Conservation (phyloP, 805 yeast genomes). For the Pichia rugopelliculosa region DNA sequence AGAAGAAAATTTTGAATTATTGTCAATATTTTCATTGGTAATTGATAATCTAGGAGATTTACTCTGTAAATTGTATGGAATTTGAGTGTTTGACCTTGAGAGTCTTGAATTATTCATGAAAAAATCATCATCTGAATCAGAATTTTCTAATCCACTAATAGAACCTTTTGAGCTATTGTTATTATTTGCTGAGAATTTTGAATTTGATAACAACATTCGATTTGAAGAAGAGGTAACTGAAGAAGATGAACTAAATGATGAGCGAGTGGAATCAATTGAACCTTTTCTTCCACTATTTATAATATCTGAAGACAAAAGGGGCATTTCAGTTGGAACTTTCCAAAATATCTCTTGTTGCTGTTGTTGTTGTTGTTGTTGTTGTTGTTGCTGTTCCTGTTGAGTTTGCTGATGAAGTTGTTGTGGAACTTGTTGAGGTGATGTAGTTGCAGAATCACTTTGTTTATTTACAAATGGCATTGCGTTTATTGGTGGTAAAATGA, state of each 20-base stretch:
- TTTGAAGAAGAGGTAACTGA: background rate
- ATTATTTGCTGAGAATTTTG: background rate
- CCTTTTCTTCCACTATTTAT: conserved; percentile 22
- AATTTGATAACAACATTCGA: background rate
- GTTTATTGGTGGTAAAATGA: conserved; percentile 23
- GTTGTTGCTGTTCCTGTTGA: conserved; percentile 9
- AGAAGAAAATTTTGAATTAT: conserved; percentile 19
- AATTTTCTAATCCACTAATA: conserved; percentile 15
- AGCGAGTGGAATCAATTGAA: conserved; percentile 44
- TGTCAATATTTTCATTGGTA: conserved; percentile 15
- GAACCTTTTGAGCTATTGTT: background rate
- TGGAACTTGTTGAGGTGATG: conserved; percentile 9
- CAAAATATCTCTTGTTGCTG: conserved; percentile 34
- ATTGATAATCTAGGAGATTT: conserved; percentile 17
- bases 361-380: conserved; percentile 17
- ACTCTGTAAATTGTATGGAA: conserved; percentile 16
- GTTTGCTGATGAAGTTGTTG: conserved; percentile 15
- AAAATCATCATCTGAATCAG: conserved; percentile 31
- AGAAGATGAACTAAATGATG: conserved; percentile 16
- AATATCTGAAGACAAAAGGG: conserved; percentile 20
- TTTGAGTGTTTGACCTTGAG: conserved; percentile 19
- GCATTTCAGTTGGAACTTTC: conserved; percentile 58
- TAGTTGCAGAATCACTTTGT: background rate
- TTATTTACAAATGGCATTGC: conserved; percentile 6
- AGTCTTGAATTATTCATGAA: conserved; percentile 11